Conservation (phyloP, 2,329 filamentous ascomycete genomes). For the Penicillium capsulatum region DNA sequence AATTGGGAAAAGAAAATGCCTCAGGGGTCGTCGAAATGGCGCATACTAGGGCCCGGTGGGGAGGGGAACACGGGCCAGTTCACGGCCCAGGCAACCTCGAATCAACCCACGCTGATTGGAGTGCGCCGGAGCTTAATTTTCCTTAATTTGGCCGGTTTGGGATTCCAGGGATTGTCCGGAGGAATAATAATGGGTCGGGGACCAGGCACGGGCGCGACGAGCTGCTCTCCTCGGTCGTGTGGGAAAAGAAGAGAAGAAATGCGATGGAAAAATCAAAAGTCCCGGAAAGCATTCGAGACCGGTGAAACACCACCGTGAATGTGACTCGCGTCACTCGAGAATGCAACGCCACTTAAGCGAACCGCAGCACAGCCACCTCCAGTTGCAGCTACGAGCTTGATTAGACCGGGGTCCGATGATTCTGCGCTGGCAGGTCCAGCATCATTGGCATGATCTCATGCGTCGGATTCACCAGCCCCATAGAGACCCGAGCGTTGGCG, state of each 20-base stretch:
- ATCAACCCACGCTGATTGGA: slow-evolving; percentile 4
- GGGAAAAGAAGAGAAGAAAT: no score
- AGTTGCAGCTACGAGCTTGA: slow-evolving; percentile 9
- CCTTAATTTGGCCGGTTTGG: background rate
- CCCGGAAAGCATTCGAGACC: no score
- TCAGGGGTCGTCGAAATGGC: slow-evolving; percentile 25
- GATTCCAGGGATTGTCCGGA: background rate
- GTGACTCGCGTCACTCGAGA: slow-evolving; percentile 7
- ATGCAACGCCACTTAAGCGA: slow-evolving; percentile 16
- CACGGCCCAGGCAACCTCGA: background rate
- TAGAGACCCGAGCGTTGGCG: background rate
- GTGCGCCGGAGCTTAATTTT: background rate
- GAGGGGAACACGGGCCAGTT: slow-evolving; percentile 5
- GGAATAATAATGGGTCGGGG: background rate
- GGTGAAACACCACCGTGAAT: slow-evolving; percentile 5
- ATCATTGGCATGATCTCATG: no score
- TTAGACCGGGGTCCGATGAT: slow-evolving; percentile 1
- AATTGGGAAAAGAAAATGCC: slow-evolving; percentile 25
- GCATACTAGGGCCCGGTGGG: slow-evolving; percentile 17
- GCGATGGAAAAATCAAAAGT: no score
- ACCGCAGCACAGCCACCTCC: slow-evolving; percentile 22
- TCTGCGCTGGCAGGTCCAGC: background rate
- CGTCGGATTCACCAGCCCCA: no score
- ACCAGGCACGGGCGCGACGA: no score
- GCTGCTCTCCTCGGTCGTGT: no score